These are phyloP conservation scores for Pseudocercospora macadamiae DNA, from an alignment of 2,329 filamentous ascomycete genomes.

Conservation along the genomic window DNA sequence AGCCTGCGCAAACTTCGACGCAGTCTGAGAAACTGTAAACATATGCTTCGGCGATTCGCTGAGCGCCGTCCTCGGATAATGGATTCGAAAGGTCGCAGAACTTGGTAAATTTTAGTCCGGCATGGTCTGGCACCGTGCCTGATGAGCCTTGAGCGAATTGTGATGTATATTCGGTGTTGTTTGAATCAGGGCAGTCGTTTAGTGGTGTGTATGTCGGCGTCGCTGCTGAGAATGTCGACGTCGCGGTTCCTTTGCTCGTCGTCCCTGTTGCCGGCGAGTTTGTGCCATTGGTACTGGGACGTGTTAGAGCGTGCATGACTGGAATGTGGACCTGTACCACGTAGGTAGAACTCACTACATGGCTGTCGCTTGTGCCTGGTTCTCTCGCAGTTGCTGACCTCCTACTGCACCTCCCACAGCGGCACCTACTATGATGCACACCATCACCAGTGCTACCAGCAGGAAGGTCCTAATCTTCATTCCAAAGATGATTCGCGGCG, in stretches of 20 bases:
- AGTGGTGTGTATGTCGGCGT: constrained; percentile 39
- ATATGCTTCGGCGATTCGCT: constrained; percentile 35
- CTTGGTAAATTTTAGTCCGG: constrained; percentile 37
- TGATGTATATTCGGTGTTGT: constrained; percentile 38
- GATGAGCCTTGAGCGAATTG: constrained; percentile 22
- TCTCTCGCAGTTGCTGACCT: constrained; percentile 33
- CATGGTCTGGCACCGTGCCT: constrained; percentile 10
- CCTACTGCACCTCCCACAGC: constrained; percentile 43
- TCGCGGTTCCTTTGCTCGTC: constrained; percentile 23
- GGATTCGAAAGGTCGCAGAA: constrained; percentile 39
- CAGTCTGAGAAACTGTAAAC: constrained; percentile 43
- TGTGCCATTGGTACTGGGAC: constrained; percentile 22
- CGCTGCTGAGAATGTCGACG: constrained; percentile 34
- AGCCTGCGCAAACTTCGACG: constrained; percentile 39
- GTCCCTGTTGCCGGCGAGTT: constrained; percentile 24
- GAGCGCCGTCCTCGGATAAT: constrained; percentile 23
- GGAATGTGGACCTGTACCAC: not conserved
- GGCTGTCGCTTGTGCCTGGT: constrained; percentile 19
- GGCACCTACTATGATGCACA: constrained; percentile 39
- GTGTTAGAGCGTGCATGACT: constrained; percentile 22
- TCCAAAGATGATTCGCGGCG: constrained; percentile 44
- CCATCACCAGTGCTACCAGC: constrained; percentile 37
- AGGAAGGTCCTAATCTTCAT: constrained; percentile 43
- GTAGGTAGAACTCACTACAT: constrained; percentile 13
- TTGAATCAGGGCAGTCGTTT: constrained; percentile 36